Evolutionary conservation across 2,329 filamentous ascomycete genomes (phyloP).

Genomic region (Talaromyces funiculosus): DNA sequence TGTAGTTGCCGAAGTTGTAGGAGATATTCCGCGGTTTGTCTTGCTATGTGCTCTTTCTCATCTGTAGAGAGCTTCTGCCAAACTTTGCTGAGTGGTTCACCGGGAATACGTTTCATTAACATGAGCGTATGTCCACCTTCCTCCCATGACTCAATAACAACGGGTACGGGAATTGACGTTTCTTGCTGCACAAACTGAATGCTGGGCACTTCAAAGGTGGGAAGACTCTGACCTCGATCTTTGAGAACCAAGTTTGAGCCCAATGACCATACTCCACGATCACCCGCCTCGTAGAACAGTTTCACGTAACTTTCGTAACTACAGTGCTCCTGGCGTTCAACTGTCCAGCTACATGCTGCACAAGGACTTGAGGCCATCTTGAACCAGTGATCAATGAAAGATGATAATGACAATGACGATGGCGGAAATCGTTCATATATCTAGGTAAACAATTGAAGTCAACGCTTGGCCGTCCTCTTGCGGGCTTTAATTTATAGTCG

Average conservation of each 20-base stretch:
- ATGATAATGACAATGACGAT: no score
- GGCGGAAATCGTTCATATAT: no score
- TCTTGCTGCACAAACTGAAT: constrained; percentile 18
- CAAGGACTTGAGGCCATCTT: constrained; percentile 10
- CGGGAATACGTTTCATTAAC: constrained; percentile 17
- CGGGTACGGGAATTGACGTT: constrained; percentile 20
- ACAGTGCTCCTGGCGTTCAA: constrained; percentile 13
- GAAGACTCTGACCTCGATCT: constrained; percentile 17
- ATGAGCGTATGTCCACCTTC: constrained; percentile 14
- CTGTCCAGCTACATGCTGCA: constrained; percentile 19
- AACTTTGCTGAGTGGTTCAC: constrained; percentile 13
- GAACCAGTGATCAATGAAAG: no score
- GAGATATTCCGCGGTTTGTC: constrained; percentile 20
- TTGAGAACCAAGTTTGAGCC: constrained; percentile 27
- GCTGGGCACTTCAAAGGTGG: constrained; percentile 17
- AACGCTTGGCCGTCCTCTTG: no score
- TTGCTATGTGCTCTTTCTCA: constrained; percentile 21
- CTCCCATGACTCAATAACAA: constrained; percentile 18
- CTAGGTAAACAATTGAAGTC: no score
- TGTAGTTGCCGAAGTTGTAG: constrained; percentile 18
- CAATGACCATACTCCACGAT: constrained; percentile 26
- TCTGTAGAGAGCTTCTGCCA: constrained; percentile 16
- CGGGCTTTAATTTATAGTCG: no score
- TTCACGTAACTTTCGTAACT: constrained; percentile 16
- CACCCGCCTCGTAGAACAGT: constrained; percentile 22